Evolutionary conservation across 192 early-diverging fungal genomes (phyloP).

Genomic region (Coemansia sp.): DNA sequence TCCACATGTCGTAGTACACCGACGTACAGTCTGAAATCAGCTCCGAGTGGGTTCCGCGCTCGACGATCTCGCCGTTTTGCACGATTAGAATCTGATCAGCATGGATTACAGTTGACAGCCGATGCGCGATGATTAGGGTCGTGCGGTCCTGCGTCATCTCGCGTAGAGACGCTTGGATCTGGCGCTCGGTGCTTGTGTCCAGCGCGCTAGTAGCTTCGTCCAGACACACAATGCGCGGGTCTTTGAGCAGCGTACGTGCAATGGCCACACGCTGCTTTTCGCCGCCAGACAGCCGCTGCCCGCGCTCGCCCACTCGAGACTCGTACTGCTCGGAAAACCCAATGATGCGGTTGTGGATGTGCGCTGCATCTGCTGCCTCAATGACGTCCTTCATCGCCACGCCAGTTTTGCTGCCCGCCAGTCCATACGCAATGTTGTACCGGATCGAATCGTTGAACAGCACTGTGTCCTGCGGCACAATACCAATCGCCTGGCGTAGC

Average conservation of each 20-base stretch:
- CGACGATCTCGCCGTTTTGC: slow-evolving; percentile 76
- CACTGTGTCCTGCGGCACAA: slow-evolving; percentile 95
- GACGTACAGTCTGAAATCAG: slow-evolving; percentile 58
- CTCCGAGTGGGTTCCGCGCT: slow-evolving; percentile 80
- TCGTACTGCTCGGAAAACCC: slow-evolving; percentile 77
- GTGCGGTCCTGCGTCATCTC: slow-evolving; percentile 80
- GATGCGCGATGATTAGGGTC: slow-evolving; percentile 84
- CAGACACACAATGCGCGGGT: slow-evolving; percentile 81
- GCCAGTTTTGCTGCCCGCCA: slow-evolving; percentile 37
- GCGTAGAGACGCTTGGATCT: slow-evolving; percentile 80
- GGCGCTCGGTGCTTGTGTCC: slow-evolving; percentile 81
- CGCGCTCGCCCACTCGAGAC: slow-evolving; percentile 87
- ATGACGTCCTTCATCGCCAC: slow-evolving; percentile 70
- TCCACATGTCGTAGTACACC: slow-evolving; percentile 90
- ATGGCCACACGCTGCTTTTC: slow-evolving; percentile 94
- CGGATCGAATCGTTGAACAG: slow-evolving; percentile 94
- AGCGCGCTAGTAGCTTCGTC: slow-evolving; percentile 94
- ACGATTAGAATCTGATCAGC: slow-evolving; percentile 86
- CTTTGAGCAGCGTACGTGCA: slow-evolving; percentile 91
- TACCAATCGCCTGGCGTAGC: slow-evolving; percentile 77
- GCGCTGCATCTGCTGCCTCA: slow-evolving; percentile 70
- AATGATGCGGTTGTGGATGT: slow-evolving; percentile 75
- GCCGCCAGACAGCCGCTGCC: slow-evolving; percentile 84
- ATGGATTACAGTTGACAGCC: slow-evolving; percentile 80
- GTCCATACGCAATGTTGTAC: slow-evolving; percentile 93